Conservation (phyloP, 1,284 basidiomycete genomes). For the Hymenochaete sp. region DNA sequence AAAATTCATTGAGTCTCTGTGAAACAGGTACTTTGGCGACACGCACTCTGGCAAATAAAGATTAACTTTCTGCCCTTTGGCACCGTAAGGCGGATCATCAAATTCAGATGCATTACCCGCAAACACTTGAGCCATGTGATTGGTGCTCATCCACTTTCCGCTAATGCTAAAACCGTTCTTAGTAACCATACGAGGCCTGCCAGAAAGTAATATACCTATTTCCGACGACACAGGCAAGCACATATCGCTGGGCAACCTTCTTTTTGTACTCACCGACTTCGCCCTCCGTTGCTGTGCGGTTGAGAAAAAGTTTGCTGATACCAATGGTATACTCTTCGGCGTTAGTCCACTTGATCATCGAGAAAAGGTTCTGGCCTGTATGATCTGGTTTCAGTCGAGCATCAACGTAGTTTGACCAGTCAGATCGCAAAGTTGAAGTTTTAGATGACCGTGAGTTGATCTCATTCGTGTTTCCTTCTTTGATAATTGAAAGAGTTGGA, state of each 20-base stretch:
- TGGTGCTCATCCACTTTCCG: slow-evolving; percentile 53
- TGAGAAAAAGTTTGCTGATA: slow-evolving; percentile 56
- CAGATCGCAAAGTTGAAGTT: slow-evolving; percentile 35
- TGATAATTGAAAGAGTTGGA: slow-evolving; percentile 15
- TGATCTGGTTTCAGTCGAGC: slow-evolving; percentile 14
- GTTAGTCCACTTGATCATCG: slow-evolving; percentile 43
- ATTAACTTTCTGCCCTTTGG: slow-evolving; percentile 32
- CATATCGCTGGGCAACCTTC: slow-evolving; percentile 48
- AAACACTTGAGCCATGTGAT: slow-evolving; percentile 57
- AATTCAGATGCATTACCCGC: slow-evolving; percentile 34
- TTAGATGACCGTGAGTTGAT: slow-evolving; percentile 12
- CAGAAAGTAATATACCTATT: slow-evolving; percentile 42
- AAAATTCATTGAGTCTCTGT: not conserved
- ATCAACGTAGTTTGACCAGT: slow-evolving; percentile 55
- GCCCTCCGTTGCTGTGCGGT: slow-evolving; percentile 36
- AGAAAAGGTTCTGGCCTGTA: not conserved
- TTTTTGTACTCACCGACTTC: slow-evolving; percentile 34
- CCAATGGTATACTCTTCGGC: slow-evolving; percentile 61
- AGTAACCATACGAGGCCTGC: not conserved
- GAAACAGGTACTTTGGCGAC: not conserved
- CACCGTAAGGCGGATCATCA: slow-evolving; percentile 7
- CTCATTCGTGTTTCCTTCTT: not conserved
- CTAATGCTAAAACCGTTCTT: slow-evolving; percentile 42
- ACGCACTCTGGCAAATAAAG: slow-evolving; percentile 57
- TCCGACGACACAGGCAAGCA: slow-evolving; percentile 54